These are phyloP conservation scores for Lachnellula arida DNA, from an alignment of 2,329 filamentous ascomycete genomes.

Conservation along the genomic window DNA sequence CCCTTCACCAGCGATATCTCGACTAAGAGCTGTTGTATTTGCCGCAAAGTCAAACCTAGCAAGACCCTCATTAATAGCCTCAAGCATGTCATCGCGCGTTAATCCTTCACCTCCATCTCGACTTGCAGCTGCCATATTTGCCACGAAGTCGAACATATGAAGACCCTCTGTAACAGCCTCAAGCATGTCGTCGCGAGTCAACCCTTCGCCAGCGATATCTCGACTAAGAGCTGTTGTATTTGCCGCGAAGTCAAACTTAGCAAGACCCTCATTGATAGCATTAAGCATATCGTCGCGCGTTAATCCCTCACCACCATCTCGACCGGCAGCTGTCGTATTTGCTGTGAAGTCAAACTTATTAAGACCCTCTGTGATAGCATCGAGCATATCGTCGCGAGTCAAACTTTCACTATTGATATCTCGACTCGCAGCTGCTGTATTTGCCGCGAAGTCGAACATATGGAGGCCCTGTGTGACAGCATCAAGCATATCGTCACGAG, in stretches of 20 bases:
- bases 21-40: constrained; percentile 13
- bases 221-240: constrained; percentile 31
- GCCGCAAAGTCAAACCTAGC: constrained; percentile 64
- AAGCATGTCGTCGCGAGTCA: constrained; percentile 51
- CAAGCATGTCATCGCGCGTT: constrained; percentile 57
- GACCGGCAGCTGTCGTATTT: constrained; percentile 43
- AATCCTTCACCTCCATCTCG: constrained; percentile 65
- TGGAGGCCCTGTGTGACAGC: constrained; percentile 54
- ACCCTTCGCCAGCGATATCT: constrained; percentile 47
- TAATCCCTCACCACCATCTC: constrained; percentile 53
- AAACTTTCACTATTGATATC: constrained; percentile 65
- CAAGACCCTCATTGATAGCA: constrained; percentile 54
- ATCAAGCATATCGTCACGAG: constrained; percentile 57
- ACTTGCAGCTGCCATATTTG: background rate
- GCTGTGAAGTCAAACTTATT: constrained; percentile 40
- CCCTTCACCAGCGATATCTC: constrained; percentile 51
- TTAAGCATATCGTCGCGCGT: constrained; percentile 64
- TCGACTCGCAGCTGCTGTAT: constrained; percentile 41
- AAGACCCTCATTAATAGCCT: constrained; percentile 59
- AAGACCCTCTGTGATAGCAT: constrained; percentile 56
- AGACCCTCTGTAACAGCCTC: constrained; percentile 56
- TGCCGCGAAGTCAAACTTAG: constrained; percentile 64
- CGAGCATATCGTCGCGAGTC: constrained; percentile 60
- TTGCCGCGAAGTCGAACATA: constrained; percentile 43
- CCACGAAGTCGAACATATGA: constrained; percentile 46